These are phyloP conservation scores for Lactarius tabidus DNA, from an alignment of 768 basidiomycete species.

Conservation along the genomic window DNA sequence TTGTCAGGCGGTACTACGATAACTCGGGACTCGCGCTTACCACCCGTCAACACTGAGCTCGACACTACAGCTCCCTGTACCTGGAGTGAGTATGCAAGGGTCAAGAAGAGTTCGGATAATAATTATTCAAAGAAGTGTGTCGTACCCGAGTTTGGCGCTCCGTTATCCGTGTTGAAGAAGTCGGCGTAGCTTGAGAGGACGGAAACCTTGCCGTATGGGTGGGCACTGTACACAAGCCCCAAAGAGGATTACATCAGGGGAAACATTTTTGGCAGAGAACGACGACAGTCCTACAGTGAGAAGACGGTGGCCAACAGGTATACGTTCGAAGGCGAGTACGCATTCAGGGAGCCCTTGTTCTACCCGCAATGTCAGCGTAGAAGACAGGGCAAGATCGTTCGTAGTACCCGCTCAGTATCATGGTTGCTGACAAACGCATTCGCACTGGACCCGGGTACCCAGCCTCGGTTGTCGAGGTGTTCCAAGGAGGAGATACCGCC, in stretches of 20 bases:
- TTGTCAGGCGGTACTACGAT: neutral
- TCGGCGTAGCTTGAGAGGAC: slow-evolving; percentile 56
- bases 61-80: slow-evolving; percentile 46
- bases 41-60: slow-evolving; percentile 51
- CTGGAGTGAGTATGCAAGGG: slow-evolving; percentile 27
- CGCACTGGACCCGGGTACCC: slow-evolving; percentile 49
- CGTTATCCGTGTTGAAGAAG: slow-evolving; percentile 48
- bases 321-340: slow-evolving; percentile 59
- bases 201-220: slow-evolving; percentile 63
- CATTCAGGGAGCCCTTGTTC: slow-evolving; percentile 53
- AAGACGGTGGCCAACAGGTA: slow-evolving; percentile 59
- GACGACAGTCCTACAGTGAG: slow-evolving; percentile 40
- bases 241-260: neutral
- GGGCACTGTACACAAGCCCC: slow-evolving; percentile 35
- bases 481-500: slow-evolving; percentile 45
- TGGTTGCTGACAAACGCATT: slow-evolving; percentile 70
- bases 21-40: slow-evolving; percentile 11
- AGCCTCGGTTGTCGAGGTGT: slow-evolving; percentile 51
- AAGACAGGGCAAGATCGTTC: no score
- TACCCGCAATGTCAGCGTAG: slow-evolving; percentile 16
- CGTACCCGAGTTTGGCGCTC: slow-evolving; percentile 55
- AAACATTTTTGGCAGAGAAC: neutral
- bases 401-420: slow-evolving; percentile 56
- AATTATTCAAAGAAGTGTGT: neutral
- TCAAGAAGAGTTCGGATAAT: no score